These are phyloP conservation scores for Letharia lupina DNA, from an alignment of 495 filamentous ascomycete species.

Conservation along the genomic window DNA sequence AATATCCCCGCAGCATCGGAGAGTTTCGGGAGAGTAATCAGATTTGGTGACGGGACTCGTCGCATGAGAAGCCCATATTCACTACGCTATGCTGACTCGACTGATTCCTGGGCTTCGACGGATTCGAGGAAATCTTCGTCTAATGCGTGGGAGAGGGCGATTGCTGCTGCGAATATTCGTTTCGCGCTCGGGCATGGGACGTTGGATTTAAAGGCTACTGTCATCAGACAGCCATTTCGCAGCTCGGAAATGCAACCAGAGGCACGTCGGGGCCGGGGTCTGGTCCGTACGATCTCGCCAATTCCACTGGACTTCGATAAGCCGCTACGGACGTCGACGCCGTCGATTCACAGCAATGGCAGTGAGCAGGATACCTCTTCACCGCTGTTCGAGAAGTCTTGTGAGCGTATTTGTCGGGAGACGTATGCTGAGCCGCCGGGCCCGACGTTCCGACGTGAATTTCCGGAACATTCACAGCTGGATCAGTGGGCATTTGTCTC, in stretches of 20 bases:
- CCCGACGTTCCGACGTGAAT: not conserved
- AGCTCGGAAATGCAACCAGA: not conserved
- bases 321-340: not conserved
- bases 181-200: not conserved
- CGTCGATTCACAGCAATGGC: conserved; percentile 5
- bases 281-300: not conserved
- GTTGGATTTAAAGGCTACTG: no score
- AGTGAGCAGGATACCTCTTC: conserved; percentile 14
- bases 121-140: not conserved
- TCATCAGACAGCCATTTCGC: not conserved
- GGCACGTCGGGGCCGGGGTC: not conserved
- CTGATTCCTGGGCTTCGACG: not conserved
- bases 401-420: not conserved
- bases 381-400: conserved; percentile 9
- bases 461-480: no score
- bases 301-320: conserved; percentile 11
- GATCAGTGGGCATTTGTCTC: not conserved
- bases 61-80: not conserved
- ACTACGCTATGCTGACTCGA: not conserved
- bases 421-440: not conserved
- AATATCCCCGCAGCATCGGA: not conserved
- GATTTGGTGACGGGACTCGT: not conserved
- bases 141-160: not conserved
- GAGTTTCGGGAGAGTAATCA: not conserved
- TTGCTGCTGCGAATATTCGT: not conserved